A percentile compares a stretch with the other conserved stretches of the same genome.
Evolutionary conservation across 75 land plant species (phyloP).

Genomic region (Picea sitchensis): DNA sequence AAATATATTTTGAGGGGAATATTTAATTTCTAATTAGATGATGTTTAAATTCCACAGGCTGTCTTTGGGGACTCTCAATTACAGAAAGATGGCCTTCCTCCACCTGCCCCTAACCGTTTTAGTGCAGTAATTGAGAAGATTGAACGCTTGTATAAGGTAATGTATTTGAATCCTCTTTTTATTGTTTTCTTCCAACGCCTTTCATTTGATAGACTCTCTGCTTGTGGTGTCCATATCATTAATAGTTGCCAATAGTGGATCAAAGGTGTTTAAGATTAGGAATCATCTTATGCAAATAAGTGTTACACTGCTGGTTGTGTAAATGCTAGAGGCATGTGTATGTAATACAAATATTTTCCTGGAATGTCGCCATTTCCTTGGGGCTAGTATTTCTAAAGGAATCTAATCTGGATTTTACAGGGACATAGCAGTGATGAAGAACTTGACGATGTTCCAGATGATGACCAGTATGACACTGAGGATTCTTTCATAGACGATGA

Average conservation of each 20-base stretch:
- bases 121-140: constrained; percentile 91
- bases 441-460: constrained; percentile 73
- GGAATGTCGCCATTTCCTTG: background rate
- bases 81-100: constrained; percentile 14
- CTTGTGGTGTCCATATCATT: background rate
- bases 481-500: constrained; percentile 96
- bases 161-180: background rate
- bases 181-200: background rate
- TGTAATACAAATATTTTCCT: background rate
- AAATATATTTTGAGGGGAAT: background rate
- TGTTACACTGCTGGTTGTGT: background rate
- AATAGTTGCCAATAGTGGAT: background rate
- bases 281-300: background rate
- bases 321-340: background rate
- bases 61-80: background rate
- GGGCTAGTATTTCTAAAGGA: background rate
- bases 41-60: background rate
- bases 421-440: constrained; percentile 77
- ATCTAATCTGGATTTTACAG: constrained; percentile 22
- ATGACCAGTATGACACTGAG: constrained; percentile 98
- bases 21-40: background rate
- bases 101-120: constrained; percentile 47
- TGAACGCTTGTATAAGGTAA: constrained; percentile 86
- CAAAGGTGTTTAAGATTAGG: background rate
- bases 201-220: background rate